Conservation (phyloP, 192 early-diverging fungal species). For the Coemansia sp. region DNA sequence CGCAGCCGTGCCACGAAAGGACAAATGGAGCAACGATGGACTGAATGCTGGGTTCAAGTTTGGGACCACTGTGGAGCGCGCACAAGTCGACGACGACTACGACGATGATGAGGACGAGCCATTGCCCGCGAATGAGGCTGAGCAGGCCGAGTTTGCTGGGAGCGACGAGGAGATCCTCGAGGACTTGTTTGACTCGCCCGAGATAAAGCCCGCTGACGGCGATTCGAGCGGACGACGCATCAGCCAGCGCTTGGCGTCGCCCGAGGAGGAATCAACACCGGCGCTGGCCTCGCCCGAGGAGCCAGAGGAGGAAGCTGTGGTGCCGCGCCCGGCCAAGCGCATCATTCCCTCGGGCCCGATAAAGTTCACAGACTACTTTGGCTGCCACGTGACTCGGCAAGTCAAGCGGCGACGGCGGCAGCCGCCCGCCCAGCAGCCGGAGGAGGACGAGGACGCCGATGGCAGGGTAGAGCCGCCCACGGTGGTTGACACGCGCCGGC, state of each 20-base stretch:
- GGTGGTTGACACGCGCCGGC: slow-evolving; percentile 35
- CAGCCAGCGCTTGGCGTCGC: background rate
- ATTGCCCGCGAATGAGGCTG: background rate
- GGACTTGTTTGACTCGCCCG: slow-evolving; percentile 54
- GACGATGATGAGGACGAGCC: slow-evolving; percentile 50
- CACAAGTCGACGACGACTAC: slow-evolving; percentile 62
- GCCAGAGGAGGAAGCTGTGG: background rate
- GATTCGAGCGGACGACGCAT: background rate
- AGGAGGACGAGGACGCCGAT: background rate
- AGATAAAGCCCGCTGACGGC: background rate
- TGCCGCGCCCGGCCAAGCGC: slow-evolving; percentile 33
- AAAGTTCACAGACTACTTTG: slow-evolving; percentile 52
- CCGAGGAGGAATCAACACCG: background rate
- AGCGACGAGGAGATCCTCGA: slow-evolving; percentile 54
- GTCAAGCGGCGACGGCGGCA: slow-evolving; percentile 37
- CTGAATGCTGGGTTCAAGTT: background rate
- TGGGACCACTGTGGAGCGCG: slow-evolving; percentile 22
- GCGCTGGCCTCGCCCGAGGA: background rate
- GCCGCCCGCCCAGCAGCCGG: background rate
- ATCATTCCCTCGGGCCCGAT: slow-evolving; percentile 40
- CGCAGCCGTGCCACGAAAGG: slow-evolving; percentile 31
- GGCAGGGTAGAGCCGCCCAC: slow-evolving; percentile 2
- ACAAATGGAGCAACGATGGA: slow-evolving; percentile 11
- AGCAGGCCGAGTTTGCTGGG: slow-evolving; percentile 12
- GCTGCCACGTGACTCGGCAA: slow-evolving; percentile 33